phyloP scores from a whole-genome alignment of 441 rosid species.

The Eugenia klotzschiana region DNA sequence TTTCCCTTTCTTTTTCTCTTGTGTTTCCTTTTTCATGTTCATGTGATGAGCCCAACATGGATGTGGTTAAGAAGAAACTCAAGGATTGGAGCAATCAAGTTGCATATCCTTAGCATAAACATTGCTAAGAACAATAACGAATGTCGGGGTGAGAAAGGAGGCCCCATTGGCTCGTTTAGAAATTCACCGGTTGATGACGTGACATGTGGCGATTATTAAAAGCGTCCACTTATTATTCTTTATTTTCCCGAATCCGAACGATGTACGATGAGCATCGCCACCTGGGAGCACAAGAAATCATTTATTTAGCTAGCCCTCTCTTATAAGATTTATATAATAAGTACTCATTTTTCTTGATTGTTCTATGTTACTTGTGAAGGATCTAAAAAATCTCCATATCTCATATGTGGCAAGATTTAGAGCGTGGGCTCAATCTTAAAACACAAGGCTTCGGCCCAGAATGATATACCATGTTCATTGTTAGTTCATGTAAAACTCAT shows the following conservation, averaged over 20 bases:
- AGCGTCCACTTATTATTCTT: background rate
- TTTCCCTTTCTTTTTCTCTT: background rate
- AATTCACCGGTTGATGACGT: accelerated
- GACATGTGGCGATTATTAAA: background rate
- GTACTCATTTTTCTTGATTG: background rate
- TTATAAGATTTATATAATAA: background rate
- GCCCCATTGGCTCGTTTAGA: background rate
- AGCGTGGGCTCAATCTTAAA: background rate
- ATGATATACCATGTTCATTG: background rate
- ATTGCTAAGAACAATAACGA: background rate
- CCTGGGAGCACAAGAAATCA: background rate
- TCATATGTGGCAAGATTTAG: background rate
- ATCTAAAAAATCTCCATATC: background rate
- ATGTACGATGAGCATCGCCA: background rate
- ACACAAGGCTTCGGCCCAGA: background rate
- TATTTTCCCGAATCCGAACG: background rate
- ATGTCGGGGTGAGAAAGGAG: background rate
- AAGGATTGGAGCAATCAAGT: background rate
- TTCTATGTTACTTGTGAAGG: background rate
- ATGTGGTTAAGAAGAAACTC: background rate
- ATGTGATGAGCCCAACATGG: background rate
- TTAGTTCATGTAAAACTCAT: background rate
- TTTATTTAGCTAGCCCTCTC: background rate
- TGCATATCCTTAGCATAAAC: background rate
- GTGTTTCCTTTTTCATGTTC: background rate